Conservation (phyloP, 2,329 filamentous ascomycete genomes). For the Mycosphaerella arachidis region DNA sequence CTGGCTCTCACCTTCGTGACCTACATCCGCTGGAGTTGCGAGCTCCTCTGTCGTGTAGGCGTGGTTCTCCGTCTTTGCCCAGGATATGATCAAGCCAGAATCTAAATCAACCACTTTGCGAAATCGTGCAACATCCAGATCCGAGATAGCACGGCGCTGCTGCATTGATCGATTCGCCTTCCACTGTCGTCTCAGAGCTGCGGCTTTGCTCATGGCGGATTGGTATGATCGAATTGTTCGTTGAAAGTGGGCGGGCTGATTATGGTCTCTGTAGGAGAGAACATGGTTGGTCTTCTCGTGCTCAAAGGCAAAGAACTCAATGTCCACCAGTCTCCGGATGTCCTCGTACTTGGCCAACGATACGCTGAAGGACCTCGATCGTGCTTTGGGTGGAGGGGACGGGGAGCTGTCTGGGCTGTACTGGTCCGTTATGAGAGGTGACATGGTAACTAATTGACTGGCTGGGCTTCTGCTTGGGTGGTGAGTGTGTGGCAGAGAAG, state of each 20-base stretch:
- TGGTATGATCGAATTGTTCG: conserved; percentile 24
- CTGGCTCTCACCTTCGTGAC: conserved; percentile 28
- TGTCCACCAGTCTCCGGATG: conserved; percentile 34
- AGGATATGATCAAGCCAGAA: conserved; percentile 29
- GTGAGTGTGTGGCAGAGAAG: background rate
- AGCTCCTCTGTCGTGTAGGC: conserved; percentile 26
- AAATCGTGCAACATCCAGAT: conserved; percentile 17
- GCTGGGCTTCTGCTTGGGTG: background rate
- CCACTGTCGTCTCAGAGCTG: conserved; percentile 3
- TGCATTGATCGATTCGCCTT: conserved; percentile 10
- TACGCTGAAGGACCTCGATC: conserved; percentile 20
- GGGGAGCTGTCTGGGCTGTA: conserved; percentile 9
- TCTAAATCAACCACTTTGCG: conserved; percentile 29
- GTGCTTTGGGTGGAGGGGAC: conserved; percentile 16
- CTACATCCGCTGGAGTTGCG: conserved; percentile 25
- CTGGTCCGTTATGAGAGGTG: conserved; percentile 18
- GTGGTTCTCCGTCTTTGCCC: conserved; percentile 31
- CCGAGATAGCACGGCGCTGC: conserved; percentile 8
- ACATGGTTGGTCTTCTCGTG: conserved; percentile 32
- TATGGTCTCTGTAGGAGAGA: conserved; percentile 30
- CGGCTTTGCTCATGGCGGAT: conserved; percentile 12
- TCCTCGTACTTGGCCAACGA: conserved; percentile 23
- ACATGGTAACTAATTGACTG: conserved; percentile 11
- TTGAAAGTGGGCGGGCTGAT: conserved; percentile 27
- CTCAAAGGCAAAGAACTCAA: conserved; percentile 40